Conservation (phyloP, 148 eudicot species). For the Chenopodium quinoa region DNA sequence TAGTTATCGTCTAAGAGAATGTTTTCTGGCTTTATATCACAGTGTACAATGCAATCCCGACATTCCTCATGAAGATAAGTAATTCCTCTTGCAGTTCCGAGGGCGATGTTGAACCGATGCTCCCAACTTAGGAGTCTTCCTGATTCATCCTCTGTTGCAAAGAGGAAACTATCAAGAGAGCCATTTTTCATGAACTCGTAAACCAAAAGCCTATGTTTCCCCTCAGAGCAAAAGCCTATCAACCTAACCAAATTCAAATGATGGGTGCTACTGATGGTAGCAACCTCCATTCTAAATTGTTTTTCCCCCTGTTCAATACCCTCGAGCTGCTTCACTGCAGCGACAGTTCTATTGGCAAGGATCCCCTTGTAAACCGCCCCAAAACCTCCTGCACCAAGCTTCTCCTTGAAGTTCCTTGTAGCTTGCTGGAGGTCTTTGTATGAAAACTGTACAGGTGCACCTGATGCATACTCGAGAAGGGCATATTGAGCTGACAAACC, state of each 20-base stretch:
- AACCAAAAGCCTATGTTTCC: slow-evolving; percentile 71
- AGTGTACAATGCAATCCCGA: slow-evolving; percentile 80
- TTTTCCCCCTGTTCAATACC: slow-evolving; percentile 95
- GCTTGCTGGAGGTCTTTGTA: slow-evolving; percentile 65
- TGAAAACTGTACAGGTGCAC: slow-evolving; percentile 83
- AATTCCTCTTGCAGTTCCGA: slow-evolving; percentile 83
- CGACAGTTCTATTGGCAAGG: slow-evolving; percentile 54
- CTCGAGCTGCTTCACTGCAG: slow-evolving; percentile 81
- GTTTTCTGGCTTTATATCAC: slow-evolving; percentile 89
- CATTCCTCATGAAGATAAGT: slow-evolving; percentile 93
- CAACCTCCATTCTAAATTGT: slow-evolving; percentile 93
- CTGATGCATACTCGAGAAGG: slow-evolving; percentile 87
- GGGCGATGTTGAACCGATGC: slow-evolving; percentile 54
- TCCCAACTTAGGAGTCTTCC: slow-evolving; percentile 60
- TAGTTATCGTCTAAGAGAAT: slow-evolving; percentile 70
- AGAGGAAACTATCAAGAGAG: slow-evolving; percentile 69
- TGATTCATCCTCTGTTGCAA: slow-evolving; percentile 36
- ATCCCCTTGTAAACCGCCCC: slow-evolving; percentile 79
- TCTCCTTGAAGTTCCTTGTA: slow-evolving; percentile 75
- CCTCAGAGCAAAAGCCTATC: slow-evolving; percentile 85
- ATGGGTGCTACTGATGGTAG: slow-evolving; percentile 89
- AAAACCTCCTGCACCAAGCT: slow-evolving; percentile 87
- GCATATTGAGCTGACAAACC: slow-evolving; percentile 61
- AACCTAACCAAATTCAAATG: slow-evolving; percentile 83
- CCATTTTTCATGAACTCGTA: slow-evolving; percentile 89